A percentile compares a stretch with the other conserved stretches of the same genome.
Evolutionary conservation across 495 filamentous ascomycete species (phyloP).

Genomic region (Xylaria castorea): DNA sequence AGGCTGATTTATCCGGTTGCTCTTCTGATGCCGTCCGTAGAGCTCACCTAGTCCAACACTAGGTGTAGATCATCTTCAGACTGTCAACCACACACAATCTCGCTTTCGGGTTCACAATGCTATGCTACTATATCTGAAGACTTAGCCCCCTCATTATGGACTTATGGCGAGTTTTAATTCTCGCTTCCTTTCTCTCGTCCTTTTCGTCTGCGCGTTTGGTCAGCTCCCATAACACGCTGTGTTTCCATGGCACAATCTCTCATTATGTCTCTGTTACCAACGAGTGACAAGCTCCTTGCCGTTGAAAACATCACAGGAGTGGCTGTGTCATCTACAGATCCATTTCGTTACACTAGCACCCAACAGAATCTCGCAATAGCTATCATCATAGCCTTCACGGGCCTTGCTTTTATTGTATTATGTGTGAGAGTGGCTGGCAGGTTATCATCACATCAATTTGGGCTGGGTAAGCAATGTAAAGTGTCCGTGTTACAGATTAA

Average conservation of each 20-base stretch:
- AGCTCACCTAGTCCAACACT: conserved; percentile 31
- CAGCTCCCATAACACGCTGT: neutral
- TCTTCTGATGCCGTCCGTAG: conserved; percentile 24
- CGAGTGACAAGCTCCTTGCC: neutral
- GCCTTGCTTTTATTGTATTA: conserved; percentile 52
- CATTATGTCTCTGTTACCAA: conserved; percentile 28
- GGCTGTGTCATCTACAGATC: conserved; percentile 12
- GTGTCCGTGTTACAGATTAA: neutral
- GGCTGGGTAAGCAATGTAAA: conserved; percentile 37
- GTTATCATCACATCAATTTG: conserved; percentile 44
- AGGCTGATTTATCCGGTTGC: conserved; percentile 47
- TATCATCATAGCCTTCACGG: conserved; percentile 56
- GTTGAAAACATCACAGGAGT: neutral
- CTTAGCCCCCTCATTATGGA: conserved; percentile 34
- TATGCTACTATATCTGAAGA: conserved; percentile 25
- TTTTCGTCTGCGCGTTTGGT: conserved; percentile 29
- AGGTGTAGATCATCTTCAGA: conserved; percentile 16
- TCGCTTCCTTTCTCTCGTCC: conserved; percentile 7
- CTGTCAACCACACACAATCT: neutral
- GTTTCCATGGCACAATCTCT: conserved; percentile 20
- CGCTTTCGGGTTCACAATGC: conserved; percentile 27
- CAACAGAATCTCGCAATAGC: conserved; percentile 54
- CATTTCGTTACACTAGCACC: conserved; percentile 30
- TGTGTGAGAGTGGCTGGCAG: conserved; percentile 52
- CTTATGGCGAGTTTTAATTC: conserved; percentile 25